These are phyloP conservation scores for Solanum medicagineum DNA, from an alignment of 257 asterid species.

Conservation along the genomic window DNA sequence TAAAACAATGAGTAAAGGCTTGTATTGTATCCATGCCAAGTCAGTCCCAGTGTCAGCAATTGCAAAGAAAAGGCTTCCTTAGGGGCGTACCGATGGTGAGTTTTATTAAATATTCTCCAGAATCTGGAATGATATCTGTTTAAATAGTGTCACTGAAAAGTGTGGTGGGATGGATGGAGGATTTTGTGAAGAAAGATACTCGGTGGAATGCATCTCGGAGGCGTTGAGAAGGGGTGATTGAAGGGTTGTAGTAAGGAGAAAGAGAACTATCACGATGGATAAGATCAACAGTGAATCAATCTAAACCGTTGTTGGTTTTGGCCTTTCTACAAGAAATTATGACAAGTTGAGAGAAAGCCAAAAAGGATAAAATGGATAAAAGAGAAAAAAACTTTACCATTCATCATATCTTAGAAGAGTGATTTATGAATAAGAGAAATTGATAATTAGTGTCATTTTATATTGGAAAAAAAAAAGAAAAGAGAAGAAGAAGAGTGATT, in stretches of 20 bases:
- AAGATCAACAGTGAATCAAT: constrained; percentile 37
- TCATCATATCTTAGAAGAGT: not conserved
- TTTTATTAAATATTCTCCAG: constrained; percentile 40
- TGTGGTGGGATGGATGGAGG: not conserved
- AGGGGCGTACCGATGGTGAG: constrained; percentile 44
- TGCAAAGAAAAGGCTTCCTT: constrained; percentile 10
- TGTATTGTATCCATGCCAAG: constrained; percentile 50
- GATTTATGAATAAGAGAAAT: not conserved
- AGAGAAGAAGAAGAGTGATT: not conserved
- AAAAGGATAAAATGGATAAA: not conserved
- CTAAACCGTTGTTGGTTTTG: not conserved
- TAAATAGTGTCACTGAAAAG: not conserved
- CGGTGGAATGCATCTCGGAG: constrained; percentile 14
- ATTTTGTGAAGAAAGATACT: constrained; percentile 2
- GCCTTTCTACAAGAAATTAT: not conserved
- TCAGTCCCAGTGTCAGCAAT: constrained; percentile 66
- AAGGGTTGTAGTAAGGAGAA: constrained; percentile 28
- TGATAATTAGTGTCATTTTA: not conserved
- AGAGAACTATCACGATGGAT: constrained; percentile 36
- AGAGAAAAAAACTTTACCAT: not conserved
- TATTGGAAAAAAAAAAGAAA: not conserved
- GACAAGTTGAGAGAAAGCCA: not conserved
- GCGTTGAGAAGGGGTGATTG: constrained; percentile 15
- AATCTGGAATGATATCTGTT: not conserved
- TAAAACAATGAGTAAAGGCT: constrained; percentile 31